A percentile compares a stretch with the other conserved stretches of the same genome.
phyloP scores from a whole-genome alignment of 108 stramenopile genomes.

The Fistulifera pelliculosa region DNA sequence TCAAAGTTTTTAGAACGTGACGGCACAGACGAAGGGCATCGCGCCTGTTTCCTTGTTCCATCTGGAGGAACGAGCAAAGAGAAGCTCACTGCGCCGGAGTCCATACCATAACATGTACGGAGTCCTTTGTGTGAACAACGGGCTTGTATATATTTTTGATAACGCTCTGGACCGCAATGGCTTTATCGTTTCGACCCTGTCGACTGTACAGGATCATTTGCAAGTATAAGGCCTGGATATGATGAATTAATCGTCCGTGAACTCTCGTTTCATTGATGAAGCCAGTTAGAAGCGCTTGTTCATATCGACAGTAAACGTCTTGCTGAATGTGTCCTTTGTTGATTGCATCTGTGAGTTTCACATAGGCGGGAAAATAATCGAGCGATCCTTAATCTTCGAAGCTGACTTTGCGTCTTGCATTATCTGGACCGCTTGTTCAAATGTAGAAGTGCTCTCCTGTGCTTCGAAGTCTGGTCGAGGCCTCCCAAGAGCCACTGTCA shows the following conservation, averaged over 20 bases:
- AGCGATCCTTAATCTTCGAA: conserved; percentile 28
- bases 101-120: conserved; percentile 45
- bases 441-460: not conserved
- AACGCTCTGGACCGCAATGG: conserved; percentile 21
- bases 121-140: conserved; percentile 41
- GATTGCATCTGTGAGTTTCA: conserved; percentile 38
- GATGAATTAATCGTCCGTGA: conserved; percentile 47
- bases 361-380: conserved; percentile 59
- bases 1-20: not conserved
- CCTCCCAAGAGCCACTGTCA: not conserved
- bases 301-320: conserved; percentile 32
- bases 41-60: not conserved
- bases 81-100: conserved; percentile 43
- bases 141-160: conserved; percentile 23
- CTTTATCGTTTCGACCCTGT: conserved; percentile 34
- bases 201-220: conserved; percentile 47
- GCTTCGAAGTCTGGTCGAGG: not conserved
- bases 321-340: conserved; percentile 37
- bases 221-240: conserved; percentile 53
- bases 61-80: not conserved
- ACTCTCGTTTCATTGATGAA: conserved; percentile 45
- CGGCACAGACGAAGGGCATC: not conserved
- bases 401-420: conserved; percentile 15
- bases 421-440: conserved; percentile 4
- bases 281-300: conserved; percentile 32